A percentile compares a stretch with the other conserved stretches of the same genome.
Conservation (phyloP, 192 early-diverging fungal species). For the Backusella parvicylindrica region DNA sequence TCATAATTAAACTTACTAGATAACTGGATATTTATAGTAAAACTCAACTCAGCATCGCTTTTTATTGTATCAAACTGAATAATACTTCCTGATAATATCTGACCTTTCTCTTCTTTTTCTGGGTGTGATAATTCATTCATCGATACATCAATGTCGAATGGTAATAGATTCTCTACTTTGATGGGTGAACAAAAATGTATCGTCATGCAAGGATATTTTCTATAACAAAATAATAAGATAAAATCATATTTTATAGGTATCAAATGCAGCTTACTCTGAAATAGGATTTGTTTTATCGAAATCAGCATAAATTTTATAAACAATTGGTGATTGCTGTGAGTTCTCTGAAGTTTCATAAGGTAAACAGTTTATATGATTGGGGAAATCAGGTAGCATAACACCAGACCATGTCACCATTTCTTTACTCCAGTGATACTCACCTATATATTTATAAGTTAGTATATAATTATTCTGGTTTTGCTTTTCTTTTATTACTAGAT, state of each 20-base stretch:
- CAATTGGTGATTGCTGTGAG: neutral
- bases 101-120: neutral
- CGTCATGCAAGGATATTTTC: constrained; percentile 61
- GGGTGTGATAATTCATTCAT: neutral
- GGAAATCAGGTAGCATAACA: constrained; percentile 26
- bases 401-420: constrained; percentile 70
- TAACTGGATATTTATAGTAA: neutral
- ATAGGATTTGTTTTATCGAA: constrained; percentile 24
- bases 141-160: constrained; percentile 54
- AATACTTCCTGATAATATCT: neutral
- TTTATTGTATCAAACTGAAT: neutral
- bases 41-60: neutral
- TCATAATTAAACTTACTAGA: neutral
- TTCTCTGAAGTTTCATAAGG: neutral
- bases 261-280: neutral
- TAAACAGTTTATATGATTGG: constrained; percentile 36
- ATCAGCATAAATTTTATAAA: constrained; percentile 42
- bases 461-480: neutral
- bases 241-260: too few species aligned
- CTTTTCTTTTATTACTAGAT: constrained; percentile 5
- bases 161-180: constrained; percentile 80
- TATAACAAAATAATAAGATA: neutral
- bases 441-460: neutral
- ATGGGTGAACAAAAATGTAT: constrained; percentile 54
- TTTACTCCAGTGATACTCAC: constrained; percentile 67